phyloP scores from a whole-genome alignment of 2,329 filamentous ascomycete genomes.

The Colletotrichum musicola region DNA sequence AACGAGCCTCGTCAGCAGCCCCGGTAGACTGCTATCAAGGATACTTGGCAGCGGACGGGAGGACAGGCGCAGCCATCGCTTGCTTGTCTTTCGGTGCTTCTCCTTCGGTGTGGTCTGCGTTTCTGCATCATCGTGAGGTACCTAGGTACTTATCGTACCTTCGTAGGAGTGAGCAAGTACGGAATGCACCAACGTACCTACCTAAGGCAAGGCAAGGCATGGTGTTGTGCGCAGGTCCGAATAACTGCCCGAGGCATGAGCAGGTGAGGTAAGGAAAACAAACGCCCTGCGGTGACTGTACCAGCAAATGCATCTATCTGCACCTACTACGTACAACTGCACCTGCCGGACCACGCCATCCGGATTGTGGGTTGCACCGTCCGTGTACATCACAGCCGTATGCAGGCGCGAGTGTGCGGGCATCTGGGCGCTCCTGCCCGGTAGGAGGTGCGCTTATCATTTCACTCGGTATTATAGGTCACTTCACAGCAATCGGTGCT shows the following conservation, averaged over 20 bases:
- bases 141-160: too few relatives aligned
- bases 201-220: too few relatives aligned
- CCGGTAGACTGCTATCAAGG: neutral
- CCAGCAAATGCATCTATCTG: neutral
- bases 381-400: constrained; percentile 15
- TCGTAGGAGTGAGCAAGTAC: too few relatives aligned
- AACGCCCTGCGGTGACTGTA: neutral
- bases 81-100: neutral
- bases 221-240: neutral
- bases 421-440: too few relatives aligned
- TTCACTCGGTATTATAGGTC: neutral
- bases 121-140: too few relatives aligned
- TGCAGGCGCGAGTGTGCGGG: neutral
- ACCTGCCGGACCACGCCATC: neutral
- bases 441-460: constrained; percentile 16
- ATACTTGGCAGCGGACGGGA: neutral
- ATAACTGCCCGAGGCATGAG: neutral
- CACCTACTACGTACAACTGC: too few relatives aligned
- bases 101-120: too few relatives aligned
- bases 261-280: neutral
- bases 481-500: constrained; percentile 28
- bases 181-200: too few relatives aligned
- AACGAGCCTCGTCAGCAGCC: constrained; percentile 24
- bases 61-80: neutral
- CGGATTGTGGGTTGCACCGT: constrained; percentile 18